Evolutionary conservation across 495 filamentous ascomycete genomes (phyloP), one percentile per base, ranked within the genome.

Genomic region (Penicillium mononematosum): DNA sequence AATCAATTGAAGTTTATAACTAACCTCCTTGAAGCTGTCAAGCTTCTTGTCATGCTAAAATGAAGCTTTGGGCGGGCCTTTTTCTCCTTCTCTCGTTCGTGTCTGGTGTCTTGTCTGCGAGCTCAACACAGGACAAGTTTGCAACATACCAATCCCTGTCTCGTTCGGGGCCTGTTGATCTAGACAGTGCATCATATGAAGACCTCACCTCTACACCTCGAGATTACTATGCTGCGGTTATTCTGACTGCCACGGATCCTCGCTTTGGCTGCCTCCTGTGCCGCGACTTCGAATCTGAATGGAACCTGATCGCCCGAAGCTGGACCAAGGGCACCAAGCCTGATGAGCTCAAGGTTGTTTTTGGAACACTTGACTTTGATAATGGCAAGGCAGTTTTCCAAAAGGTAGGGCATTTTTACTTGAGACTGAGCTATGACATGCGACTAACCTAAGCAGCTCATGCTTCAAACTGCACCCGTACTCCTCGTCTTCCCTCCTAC

Each of bases 381-480:
- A 85, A 96, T 62, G 94, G 93, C 19, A 91, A 88, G 68, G 81
- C 81, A 5, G 89, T 87, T 10, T 99, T 99, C 62, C 87, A 96
- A 76, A 89, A 88, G 72, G 93, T 97, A 80, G 5, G 14, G 20
- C 24, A 32, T 5, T n/a, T 10, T 14, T 22, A 49, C 17, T 49
- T 9, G 17, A 31, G 38, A 31, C 45, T 7, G 14, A 34, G 34
- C 20, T n/a, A 4, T 42, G n/a, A 20, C 22, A 20, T 12, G 32
- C n/a, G 19, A 31, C 36, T 47, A 47, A 59, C 20, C 19, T 9
- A 57, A 61, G 53, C 34, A 98, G 93, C 79, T 97, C 50, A 88
- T 90, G 76, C 84, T 99, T 39, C 93, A 96, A 85, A 96, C 94
- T 38, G 94, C 95, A 16, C 94, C 94, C 2, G 85, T 98, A 31